Percentiles rank a stretch among this genome's conserved stretches.
Evolutionary conservation across 768 basidiomycete genomes (phyloP).

Genomic region (Suillus bovinus): DNA sequence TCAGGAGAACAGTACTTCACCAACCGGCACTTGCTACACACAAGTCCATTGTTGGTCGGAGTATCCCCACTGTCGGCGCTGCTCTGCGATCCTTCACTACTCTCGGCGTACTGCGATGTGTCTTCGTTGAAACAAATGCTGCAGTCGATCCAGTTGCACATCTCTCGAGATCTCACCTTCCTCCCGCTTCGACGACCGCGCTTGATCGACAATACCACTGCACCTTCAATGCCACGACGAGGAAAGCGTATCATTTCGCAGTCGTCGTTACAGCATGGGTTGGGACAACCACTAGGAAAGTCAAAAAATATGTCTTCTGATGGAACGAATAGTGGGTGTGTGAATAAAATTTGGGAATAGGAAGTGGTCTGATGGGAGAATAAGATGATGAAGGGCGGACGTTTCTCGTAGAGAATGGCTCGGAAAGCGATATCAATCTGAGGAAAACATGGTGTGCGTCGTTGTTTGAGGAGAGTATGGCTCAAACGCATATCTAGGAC

Average conservation of each 20-base stretch:
- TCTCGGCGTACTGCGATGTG: conserved; percentile 29
- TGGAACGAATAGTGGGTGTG: conserved; percentile 68
- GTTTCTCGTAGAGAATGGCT: conserved; percentile 74
- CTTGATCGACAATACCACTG: conserved; percentile 62
- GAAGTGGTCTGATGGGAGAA: conserved; percentile 82
- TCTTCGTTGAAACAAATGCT: conserved; percentile 58
- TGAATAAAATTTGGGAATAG: conserved; percentile 82
- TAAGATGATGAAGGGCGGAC: conserved; percentile 72
- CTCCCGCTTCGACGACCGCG: conserved; percentile 52
- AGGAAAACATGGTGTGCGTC: conserved; percentile 77
- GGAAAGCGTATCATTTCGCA: conserved; percentile 85
- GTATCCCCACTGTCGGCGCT: conserved; percentile 37
- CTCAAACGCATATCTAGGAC: conserved; percentile 61
- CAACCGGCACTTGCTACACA: conserved; percentile 76
- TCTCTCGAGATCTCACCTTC: conserved; percentile 54
- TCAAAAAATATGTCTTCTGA: conserved; percentile 73
- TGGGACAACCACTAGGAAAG: conserved; percentile 78
- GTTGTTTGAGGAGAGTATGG: conserved; percentile 65
- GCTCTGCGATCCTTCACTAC: conserved; percentile 45
- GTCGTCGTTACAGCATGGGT: conserved; percentile 77
- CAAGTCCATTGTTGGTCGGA: conserved; percentile 46
- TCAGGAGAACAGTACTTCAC: conserved; percentile 78
- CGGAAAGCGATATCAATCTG: conserved; percentile 80
- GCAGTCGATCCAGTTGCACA: conserved; percentile 87
- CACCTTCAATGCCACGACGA: conserved; percentile 58